Evolutionary conservation across 345 rosid species (phyloP), one percentile per base, ranked within the genome.

Genomic region (Citrus trifoliata): DNA sequence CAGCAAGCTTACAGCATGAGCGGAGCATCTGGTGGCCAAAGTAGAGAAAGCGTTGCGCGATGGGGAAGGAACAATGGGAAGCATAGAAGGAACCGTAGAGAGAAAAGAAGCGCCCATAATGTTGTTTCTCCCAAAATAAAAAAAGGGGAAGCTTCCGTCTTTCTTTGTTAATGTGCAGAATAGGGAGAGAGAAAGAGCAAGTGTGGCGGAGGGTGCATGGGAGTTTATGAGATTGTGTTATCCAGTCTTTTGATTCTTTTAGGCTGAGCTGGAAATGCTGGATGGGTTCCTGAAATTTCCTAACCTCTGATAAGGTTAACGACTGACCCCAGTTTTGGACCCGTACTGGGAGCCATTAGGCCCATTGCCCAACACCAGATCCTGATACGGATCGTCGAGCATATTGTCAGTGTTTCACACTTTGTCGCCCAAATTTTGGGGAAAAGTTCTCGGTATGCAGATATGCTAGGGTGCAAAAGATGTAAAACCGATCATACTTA

Each of bases 41-140:
- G 78, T 62, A 8, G 74, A 4, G 25, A 70, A 12, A 61, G 80
- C 63, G 80, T 66, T 74, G 73, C 62, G 73, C 48, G 74, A 70
- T 37, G 87, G 82, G 75, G 76, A 61, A 68, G 80, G 77, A 32
- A 66, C 6, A 19, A 63, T 14, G 21, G 82, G 80, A 65, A 78
- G 71, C 75, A 80, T 40, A 59, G 86, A 87, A 75, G 97, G 91
- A 14, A 85, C 65, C 27, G 90, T 87, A 14, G 95, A 87, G 78
- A 90, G 87, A 82, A 90, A 90, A 66, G 93, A 89, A 7, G 84
- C 87, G 42, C 88, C 87, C 88, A 77, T 87, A 55, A 72, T 74
- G 10, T 65, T 33, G 28, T 74, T 73, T 46, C 18, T 46, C 4
- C 51, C 13, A 40, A 40, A 40, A 46, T 3, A 10, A 2, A 42